phyloP scores from a whole-genome alignment of 2,329 filamentous ascomycete genomes.

The Drechslerella coelobrocha region DNA sequence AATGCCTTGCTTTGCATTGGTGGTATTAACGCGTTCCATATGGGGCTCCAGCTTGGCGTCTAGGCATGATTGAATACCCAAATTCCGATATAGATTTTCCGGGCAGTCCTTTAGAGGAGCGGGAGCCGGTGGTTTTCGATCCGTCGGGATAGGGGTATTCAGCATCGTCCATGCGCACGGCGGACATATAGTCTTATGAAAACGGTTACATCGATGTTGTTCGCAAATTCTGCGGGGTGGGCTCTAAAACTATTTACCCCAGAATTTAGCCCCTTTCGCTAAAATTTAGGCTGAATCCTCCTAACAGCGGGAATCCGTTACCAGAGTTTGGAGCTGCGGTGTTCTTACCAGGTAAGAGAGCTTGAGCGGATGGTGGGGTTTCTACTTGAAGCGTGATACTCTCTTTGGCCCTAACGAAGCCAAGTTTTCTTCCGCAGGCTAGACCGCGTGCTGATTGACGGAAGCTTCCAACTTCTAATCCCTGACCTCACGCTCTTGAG shows the following conservation, averaged over 20 bases:
- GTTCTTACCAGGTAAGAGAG: slow-evolving; percentile 3
- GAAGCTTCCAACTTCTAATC: not conserved
- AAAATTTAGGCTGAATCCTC: slow-evolving; percentile 27
- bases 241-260: slow-evolving; percentile 20
- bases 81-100: too few species aligned
- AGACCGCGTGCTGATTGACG: slow-evolving; percentile 21
- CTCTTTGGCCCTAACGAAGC: not conserved
- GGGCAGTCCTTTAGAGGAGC: too few species aligned
- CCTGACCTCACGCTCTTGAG: not conserved
- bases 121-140: too few species aligned
- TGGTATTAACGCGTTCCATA: too few species aligned
- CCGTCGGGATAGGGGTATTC: too few species aligned
- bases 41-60: too few species aligned
- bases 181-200: too few species aligned
- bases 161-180: too few species aligned
- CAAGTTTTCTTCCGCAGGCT: not conserved
- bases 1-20: too few species aligned
- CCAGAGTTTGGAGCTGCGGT: slow-evolving; percentile 3
- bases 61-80: too few species aligned
- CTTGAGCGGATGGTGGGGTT: slow-evolving; percentile 1
- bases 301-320: not conserved
- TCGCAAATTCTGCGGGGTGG: not conserved
- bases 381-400: not conserved
- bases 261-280: slow-evolving; percentile 27
- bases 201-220: not conserved